Conservation (phyloP, 106 monocot genomes). For the Triglochin maritima region DNA sequence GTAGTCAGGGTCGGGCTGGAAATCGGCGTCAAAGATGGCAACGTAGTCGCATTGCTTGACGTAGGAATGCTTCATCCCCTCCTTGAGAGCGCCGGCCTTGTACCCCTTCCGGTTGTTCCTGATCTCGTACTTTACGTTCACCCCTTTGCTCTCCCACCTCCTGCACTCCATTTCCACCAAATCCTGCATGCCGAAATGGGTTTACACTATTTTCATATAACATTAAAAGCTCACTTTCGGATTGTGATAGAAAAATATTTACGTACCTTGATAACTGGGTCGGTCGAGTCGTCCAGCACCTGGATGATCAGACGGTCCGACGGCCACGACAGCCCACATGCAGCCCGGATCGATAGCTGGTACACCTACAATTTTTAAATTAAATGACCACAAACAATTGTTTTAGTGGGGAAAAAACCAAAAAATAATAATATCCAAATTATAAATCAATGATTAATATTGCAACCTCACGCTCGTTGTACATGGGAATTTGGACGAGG, state of each 20-base stretch:
- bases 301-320: constrained; percentile 22
- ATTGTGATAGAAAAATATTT: no score
- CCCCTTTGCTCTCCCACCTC: constrained; percentile 19
- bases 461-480: constrained; percentile 16
- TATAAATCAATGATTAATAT: neutral
- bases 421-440: neutral
- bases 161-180: constrained; percentile 23
- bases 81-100: constrained; percentile 20
- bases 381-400: neutral
- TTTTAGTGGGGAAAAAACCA: no score
- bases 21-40: constrained; percentile 25
- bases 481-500: constrained; percentile 19
- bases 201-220: no score
- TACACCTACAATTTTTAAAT: constrained; percentile 7
- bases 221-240: no score
- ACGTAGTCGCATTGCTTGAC: constrained; percentile 22
- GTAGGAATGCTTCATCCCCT: constrained; percentile 12
- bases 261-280: constrained; percentile 15
- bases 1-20: constrained; percentile 16
- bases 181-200: constrained; percentile 8
- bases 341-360: constrained; percentile 21
- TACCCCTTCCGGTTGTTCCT: constrained; percentile 19
- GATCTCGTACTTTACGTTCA: constrained; percentile 25
- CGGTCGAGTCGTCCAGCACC: constrained; percentile 25
- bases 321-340: constrained; percentile 26